A percentile compares a stretch with the other conserved stretches of the same genome.
Conservation (phyloP, 1,284 basidiomycete genomes). For the Cutaneotrichosporon dermatis region DNA sequence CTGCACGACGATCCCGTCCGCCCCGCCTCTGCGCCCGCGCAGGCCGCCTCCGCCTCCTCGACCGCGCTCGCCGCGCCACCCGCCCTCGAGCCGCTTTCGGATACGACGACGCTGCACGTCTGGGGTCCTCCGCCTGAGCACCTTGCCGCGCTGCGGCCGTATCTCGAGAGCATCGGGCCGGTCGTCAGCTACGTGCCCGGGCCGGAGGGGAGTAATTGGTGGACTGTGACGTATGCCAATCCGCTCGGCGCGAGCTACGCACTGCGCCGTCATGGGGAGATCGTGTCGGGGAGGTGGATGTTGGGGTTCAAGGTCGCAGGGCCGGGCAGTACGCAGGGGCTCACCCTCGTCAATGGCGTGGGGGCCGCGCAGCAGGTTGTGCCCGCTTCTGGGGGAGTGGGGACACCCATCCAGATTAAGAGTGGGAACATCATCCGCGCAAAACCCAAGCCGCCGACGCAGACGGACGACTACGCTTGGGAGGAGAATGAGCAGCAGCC, state of each 20-base stretch:
- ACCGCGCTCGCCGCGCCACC: constrained; percentile 22
- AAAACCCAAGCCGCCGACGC: constrained; percentile 16
- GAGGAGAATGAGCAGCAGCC: constrained; percentile 33
- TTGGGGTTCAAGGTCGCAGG: constrained; percentile 39
- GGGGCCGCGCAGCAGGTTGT: neutral
- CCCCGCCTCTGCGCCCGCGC: neutral
- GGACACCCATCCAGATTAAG: constrained; percentile 28
- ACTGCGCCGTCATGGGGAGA: constrained; percentile 41
- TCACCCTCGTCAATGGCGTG: constrained; percentile 23
- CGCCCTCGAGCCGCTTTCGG: constrained; percentile 25
- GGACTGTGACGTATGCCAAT: constrained; percentile 29
- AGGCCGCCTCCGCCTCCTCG: neutral
- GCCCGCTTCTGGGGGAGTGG: constrained; percentile 9
- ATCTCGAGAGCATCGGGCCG: constrained; percentile 33
- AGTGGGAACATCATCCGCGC: constrained; percentile 23
- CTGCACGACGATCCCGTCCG: constrained; percentile 22
- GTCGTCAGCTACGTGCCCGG: constrained; percentile 34
- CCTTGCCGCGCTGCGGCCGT: constrained; percentile 30
- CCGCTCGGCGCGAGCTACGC: constrained; percentile 34
- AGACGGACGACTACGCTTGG: constrained; percentile 34
- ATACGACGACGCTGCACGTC: constrained; percentile 37
- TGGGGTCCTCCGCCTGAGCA: constrained; percentile 42
- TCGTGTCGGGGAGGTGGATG: constrained; percentile 39
- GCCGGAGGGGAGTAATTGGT: constrained; percentile 43
- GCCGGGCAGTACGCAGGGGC: constrained; percentile 24